These are phyloP conservation scores for Schizochytrium sp. DNA, from an alignment of 108 stramenopile genomes.

Conservation along the genomic window DNA sequence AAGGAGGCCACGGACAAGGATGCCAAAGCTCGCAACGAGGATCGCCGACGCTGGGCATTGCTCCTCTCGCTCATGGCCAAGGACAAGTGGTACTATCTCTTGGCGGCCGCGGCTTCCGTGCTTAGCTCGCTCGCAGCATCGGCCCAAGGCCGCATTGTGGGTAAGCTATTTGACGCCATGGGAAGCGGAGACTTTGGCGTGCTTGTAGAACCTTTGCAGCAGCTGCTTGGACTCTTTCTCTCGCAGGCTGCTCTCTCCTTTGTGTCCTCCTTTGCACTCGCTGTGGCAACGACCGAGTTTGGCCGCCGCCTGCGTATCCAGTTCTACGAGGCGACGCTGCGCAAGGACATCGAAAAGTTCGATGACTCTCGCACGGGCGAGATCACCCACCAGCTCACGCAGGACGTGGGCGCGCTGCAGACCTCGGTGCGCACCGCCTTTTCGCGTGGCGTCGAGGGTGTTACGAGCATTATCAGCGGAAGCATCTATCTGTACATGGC, in stretches of 20 bases:
- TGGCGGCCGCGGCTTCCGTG: neutral
- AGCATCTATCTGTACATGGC: neutral
- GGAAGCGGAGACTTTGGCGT: neutral
- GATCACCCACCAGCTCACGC: neutral
- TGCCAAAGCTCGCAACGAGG: neutral
- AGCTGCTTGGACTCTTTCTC: neutral
- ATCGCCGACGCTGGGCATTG: neutral
- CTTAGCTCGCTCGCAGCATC: neutral
- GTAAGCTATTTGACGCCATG: slow-evolving; percentile 4
- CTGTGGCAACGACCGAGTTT: neutral
- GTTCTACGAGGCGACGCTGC: neutral
- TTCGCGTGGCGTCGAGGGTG: slow-evolving; percentile 9
- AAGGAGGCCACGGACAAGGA: neutral
- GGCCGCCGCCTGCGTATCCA: neutral
- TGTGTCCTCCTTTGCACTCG: neutral
- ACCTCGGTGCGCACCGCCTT: neutral
- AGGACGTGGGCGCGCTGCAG: slow-evolving; percentile 6
- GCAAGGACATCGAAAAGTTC: neutral
- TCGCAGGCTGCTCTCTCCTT: slow-evolving; percentile 10
- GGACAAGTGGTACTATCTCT: neutral
- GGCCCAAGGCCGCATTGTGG: neutral
- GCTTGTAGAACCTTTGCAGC: neutral
- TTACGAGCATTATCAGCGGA: neutral
- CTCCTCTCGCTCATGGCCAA: slow-evolving; percentile 4
- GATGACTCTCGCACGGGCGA: neutral